These are phyloP conservation scores for Trichoderma harzianum DNA, from an alignment of 2,329 filamentous ascomycete genomes.

Conservation along the genomic window DNA sequence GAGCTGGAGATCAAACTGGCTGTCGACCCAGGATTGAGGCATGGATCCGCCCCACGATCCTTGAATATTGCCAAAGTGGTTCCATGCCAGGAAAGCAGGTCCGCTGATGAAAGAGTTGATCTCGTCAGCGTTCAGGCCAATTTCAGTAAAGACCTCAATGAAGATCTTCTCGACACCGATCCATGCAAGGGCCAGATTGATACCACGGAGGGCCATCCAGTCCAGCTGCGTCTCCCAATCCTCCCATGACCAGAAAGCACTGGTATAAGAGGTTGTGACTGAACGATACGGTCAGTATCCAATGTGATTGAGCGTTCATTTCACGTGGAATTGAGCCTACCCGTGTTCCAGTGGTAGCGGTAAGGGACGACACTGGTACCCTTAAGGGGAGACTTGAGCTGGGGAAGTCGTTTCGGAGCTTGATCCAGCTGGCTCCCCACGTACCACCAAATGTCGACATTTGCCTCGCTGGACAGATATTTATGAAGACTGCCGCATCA, in stretches of 20 bases:
- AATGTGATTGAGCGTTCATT: not conserved
- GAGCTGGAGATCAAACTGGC: slow-evolving; percentile 46
- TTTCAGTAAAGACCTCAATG: slow-evolving; percentile 44
- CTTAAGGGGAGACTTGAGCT: slow-evolving; percentile 8
- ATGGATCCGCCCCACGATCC: slow-evolving; percentile 46
- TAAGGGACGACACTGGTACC: slow-evolving; percentile 21
- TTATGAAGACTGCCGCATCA: slow-evolving; percentile 19
- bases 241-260: slow-evolving; percentile 49
- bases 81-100: slow-evolving; percentile 51
- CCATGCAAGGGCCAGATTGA: slow-evolving; percentile 51
- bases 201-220: slow-evolving; percentile 48
- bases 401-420: slow-evolving; percentile 20
- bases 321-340: slow-evolving; percentile 21
- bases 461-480: slow-evolving; percentile 21
- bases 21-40: slow-evolving; percentile 44
- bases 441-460: slow-evolving; percentile 25
- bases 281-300: not conserved
- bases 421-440: slow-evolving; percentile 21
- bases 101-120: slow-evolving; percentile 46
- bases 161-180: slow-evolving; percentile 49
- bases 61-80: slow-evolving; percentile 52
- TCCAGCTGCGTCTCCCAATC: slow-evolving; percentile 52
- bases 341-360: slow-evolving; percentile 23
- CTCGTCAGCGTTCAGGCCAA: slow-evolving; percentile 42
- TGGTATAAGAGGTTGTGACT: slow-evolving; percentile 51